These are phyloP conservation scores for Ochromonadaceae sp. DNA, from an alignment of 352 stramenopile genomes.

Conservation along the genomic window DNA sequence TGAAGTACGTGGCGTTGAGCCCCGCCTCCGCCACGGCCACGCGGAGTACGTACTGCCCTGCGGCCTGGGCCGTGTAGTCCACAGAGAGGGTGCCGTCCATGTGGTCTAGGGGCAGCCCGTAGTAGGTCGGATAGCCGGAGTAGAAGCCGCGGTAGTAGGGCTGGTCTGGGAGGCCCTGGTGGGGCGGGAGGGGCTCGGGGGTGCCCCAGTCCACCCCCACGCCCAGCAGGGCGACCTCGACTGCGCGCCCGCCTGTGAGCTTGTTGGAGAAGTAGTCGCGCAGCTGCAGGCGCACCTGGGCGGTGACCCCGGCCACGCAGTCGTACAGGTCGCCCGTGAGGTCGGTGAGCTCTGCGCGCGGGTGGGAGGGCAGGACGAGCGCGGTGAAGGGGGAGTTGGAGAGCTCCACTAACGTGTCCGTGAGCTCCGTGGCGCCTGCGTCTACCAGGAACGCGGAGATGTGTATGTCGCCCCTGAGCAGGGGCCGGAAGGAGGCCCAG, in stretches of 20 bases:
- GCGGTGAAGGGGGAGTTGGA: constrained; percentile 10
- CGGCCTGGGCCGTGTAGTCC: not conserved
- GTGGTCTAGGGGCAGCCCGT: not conserved
- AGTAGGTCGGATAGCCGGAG: not conserved
- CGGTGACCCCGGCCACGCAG: not conserved
- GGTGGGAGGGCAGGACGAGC: not conserved
- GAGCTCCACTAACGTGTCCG: not conserved
- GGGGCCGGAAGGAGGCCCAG: not conserved
- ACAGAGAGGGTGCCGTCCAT: not conserved
- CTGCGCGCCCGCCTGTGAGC: not conserved
- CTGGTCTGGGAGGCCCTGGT: not conserved
- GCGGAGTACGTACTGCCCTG: constrained; percentile 6
- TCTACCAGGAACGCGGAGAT: not conserved
- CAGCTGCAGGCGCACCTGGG: not conserved
- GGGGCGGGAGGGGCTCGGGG: not conserved
- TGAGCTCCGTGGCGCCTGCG: not conserved
- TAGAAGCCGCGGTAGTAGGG: constrained; percentile 11
- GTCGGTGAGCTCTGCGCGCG: not conserved
- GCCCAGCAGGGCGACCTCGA: not conserved
- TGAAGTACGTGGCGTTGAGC: constrained; percentile 17
- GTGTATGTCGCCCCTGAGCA: not conserved
- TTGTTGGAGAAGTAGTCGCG: constrained; percentile 9
- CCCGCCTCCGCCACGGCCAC: not conserved
- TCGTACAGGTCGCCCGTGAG: constrained; percentile 1
- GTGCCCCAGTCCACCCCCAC: constrained; percentile 9